Percentiles rank a stretch among this genome's conserved stretches.
Conservation (phyloP, 2,329 filamentous ascomycete species). For the Aspergillus floridensis region DNA sequence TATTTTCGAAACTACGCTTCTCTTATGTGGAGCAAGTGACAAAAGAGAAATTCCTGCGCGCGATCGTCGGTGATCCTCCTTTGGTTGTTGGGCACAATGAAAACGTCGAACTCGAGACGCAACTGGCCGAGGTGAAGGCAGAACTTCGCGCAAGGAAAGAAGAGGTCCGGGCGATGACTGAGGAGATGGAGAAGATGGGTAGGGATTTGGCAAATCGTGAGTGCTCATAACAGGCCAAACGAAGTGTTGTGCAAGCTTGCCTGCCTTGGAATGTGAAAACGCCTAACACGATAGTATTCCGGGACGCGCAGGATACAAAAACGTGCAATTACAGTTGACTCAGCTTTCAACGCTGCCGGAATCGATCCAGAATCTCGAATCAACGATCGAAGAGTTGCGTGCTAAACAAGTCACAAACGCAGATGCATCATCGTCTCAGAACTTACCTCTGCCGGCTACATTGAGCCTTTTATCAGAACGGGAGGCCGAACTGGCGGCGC, state of each 20-base stretch:
- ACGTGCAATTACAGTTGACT: conserved; percentile 52
- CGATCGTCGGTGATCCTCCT: conserved; percentile 86
- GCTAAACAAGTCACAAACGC: conserved; percentile 62
- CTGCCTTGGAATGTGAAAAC: background rate
- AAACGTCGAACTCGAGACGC: conserved; percentile 73
- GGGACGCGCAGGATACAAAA: conserved; percentile 50
- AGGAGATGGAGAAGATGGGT: conserved; percentile 68
- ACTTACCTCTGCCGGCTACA: conserved; percentile 42
- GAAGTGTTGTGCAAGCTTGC: background rate
- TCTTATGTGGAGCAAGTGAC: conserved; percentile 98
- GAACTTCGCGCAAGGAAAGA: conserved; percentile 76
- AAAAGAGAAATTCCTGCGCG: conserved; percentile 94
- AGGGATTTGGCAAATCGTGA: conserved; percentile 60
- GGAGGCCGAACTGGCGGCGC: conserved; percentile 39
- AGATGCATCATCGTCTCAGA: conserved; percentile 47
- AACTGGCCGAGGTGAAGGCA: conserved; percentile 68
- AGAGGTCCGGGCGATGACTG: conserved; percentile 71
- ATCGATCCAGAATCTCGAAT: conserved; percentile 53
- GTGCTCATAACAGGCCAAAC: conserved; percentile 17
- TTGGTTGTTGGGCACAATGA: conserved; percentile 78
- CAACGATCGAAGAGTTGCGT: conserved; percentile 49
- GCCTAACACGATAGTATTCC: background rate
- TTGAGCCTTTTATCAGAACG: conserved; percentile 40
- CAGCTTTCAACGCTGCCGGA: conserved; percentile 52
- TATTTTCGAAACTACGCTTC: conserved; percentile 94